These are phyloP conservation scores for Coemansia sp. DNA, from an alignment of 192 early-diverging fungal species.

Conservation along the genomic window DNA sequence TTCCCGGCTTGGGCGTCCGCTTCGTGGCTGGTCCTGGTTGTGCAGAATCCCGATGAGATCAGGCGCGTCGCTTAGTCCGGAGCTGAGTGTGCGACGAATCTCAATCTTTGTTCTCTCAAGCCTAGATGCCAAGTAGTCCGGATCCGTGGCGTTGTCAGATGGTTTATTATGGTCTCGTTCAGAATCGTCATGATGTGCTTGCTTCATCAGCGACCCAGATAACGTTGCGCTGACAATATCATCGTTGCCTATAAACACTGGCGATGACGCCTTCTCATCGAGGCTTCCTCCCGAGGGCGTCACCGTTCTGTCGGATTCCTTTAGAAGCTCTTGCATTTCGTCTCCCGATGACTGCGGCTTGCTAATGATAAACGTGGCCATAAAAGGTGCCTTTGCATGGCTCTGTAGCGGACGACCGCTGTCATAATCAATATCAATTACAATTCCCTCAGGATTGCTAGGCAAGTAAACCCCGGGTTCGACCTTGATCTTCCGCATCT, in stretches of 20 bases:
- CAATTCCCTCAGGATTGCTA: conserved; percentile 93
- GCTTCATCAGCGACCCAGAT: not conserved
- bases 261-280: not conserved
- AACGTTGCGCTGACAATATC: not conserved
- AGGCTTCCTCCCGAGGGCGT: conserved; percentile 23
- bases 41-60: conserved; percentile 49
- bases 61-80: conserved; percentile 46
- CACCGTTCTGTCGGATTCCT: conserved; percentile 41
- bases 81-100: conserved; percentile 29
- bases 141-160: conserved; percentile 17
- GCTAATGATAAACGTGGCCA: conserved; percentile 95
- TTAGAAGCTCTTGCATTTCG: conserved; percentile 58
- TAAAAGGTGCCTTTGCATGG: conserved; percentile 99
- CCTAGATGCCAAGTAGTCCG: conserved; percentile 26
- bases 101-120: conserved; percentile 34
- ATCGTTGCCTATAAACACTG: not conserved
- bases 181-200: not conserved
- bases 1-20: conserved; percentile 38
- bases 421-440: conserved; percentile 92
- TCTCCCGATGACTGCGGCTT: conserved; percentile 61
- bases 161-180: not conserved
- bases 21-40: conserved; percentile 11
- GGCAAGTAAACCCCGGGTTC: conserved; percentile 98
- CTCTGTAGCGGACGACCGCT: conserved; percentile 94
- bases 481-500: conserved; percentile 91